Conservation (phyloP, 2,329 filamentous ascomycete species). For the Periconia sp. region DNA sequence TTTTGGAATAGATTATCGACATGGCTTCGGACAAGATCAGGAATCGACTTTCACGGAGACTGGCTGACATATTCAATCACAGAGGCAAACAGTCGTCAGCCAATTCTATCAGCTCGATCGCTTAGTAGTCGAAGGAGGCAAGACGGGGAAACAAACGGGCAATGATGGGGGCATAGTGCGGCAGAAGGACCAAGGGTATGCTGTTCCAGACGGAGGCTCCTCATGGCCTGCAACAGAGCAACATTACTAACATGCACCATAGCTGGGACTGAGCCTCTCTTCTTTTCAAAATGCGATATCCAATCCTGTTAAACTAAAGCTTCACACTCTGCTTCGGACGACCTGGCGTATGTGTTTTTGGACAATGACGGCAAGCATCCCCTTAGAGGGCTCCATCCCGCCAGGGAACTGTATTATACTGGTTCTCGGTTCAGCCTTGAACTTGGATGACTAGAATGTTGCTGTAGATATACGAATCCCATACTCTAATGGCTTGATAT, state of each 20-base stretch:
- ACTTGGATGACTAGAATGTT: too few relatives aligned
- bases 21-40: not conserved
- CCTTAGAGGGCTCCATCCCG: too few relatives aligned
- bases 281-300: too few relatives aligned
- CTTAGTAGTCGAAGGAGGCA: constrained; percentile 89
- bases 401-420: too few relatives aligned
- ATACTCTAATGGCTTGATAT: not conserved
- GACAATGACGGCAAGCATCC: too few relatives aligned
- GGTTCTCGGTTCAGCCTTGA: too few relatives aligned
- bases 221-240: not conserved
- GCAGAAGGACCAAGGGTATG: constrained; percentile 81
- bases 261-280: constrained; percentile 16
- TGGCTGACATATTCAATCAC: constrained; percentile 47
- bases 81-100: constrained; percentile 95
- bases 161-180: constrained; percentile 70
- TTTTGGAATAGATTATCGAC: too few relatives aligned
- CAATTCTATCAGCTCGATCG: constrained; percentile 93
- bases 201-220: not conserved
- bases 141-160: constrained; percentile 76
- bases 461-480: not conserved
- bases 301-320: too few relatives aligned
- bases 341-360: too few relatives aligned
- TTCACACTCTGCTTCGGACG: too few relatives aligned
- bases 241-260: not conserved
- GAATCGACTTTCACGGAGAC: constrained; percentile 7